phyloP scores from a whole-genome alignment of 352 stramenopile species.

The Ochromonadaceae sp. region DNA sequence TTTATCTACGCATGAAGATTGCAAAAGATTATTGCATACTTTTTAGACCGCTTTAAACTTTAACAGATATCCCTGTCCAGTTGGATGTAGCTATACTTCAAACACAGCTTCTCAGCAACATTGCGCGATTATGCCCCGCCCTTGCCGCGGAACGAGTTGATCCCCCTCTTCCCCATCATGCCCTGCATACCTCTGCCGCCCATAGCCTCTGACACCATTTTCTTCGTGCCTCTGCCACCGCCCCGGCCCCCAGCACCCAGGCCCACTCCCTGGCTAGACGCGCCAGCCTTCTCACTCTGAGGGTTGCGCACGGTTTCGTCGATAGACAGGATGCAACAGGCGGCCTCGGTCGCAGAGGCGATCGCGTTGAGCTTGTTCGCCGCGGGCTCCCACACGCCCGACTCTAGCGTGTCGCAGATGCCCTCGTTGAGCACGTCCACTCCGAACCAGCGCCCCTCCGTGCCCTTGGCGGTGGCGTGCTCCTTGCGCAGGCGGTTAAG shows the following conservation, averaged over 20 bases:
- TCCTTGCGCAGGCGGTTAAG: constrained; percentile 88
- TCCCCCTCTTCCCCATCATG: too few relatives aligned
- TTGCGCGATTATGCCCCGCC: too few relatives aligned
- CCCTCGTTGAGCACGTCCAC: constrained; percentile 89
- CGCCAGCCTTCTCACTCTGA: constrained; percentile 35
- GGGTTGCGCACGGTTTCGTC: constrained; percentile 98
- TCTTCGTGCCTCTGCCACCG: constrained; percentile 36
- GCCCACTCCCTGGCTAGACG: constrained; percentile 28
- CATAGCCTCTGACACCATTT: constrained; percentile 70
- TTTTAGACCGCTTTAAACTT: too few relatives aligned
- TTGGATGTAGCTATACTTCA: too few relatives aligned
- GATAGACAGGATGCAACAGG: constrained; percentile 94
- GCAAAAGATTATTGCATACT: too few relatives aligned
- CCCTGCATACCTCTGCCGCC: constrained; percentile 69
- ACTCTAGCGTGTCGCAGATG: constrained; percentile 93
- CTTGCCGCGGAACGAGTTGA: too few relatives aligned
- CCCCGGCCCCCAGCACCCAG: constrained; percentile 32
- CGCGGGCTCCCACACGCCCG: constrained; percentile 94
- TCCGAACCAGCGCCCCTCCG: constrained; percentile 81
- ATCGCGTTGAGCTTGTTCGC: constrained; percentile 97
- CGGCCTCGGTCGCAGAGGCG: constrained; percentile 83
- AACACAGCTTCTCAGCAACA: too few relatives aligned
- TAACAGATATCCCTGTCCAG: too few relatives aligned
- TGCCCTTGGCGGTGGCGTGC: constrained; percentile 75
- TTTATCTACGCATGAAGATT: too few relatives aligned